Evolutionary conservation across 1,139 yeast species (phyloP), one percentile per base, ranked within the genome.

Genomic region (Yamadazyma buinensis): DNA sequence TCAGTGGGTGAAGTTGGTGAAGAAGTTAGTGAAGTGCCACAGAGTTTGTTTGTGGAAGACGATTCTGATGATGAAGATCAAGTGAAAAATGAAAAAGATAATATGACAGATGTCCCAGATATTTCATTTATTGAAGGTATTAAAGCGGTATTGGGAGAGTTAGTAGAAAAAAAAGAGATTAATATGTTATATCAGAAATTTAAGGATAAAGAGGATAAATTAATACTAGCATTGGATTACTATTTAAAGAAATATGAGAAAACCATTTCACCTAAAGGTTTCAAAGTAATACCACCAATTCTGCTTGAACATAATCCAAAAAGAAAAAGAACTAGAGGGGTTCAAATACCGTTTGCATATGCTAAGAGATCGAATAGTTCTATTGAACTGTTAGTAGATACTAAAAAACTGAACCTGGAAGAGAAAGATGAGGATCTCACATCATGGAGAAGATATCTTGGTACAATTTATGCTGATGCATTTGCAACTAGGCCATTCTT

Each of bases 401-500:
- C 14, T 17, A 7, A 29, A 42, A 15, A 41, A 42, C 26, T 41
- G 49, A 28, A 42, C 37, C 6, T 36, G 37, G 5, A 28, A 10
- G 44, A 45, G 26, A 35, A 50, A 2, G 29, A 20, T 3, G 23
- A 9, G 5, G 14, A 23, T 11, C 14, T 14, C 3, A n/a, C 11
- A 4, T n/a, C 40, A 25, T 60, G 67, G 67, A 46, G 44, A 21
- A 49, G 59, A 27, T 82, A 68, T 48, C 65, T 87, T 17, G 97
- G 97, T 0, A 70, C 87, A 1, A 48, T 86, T 19, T 81, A 80
- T 41, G 77, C 84, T 0, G 80, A 77, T 35, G 90, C 87, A 2
- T 83, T 90, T 85, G 88, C 95, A 8, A 86, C 95, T 0, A 62
- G 95, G 32, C 86, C 94, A 0, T 82, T 85, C 0, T 48, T 68